Base-by-base conservation (phyloP, 2,329 filamentous ascomycete species). In the Kalaharituber pfeilii region DNA sequence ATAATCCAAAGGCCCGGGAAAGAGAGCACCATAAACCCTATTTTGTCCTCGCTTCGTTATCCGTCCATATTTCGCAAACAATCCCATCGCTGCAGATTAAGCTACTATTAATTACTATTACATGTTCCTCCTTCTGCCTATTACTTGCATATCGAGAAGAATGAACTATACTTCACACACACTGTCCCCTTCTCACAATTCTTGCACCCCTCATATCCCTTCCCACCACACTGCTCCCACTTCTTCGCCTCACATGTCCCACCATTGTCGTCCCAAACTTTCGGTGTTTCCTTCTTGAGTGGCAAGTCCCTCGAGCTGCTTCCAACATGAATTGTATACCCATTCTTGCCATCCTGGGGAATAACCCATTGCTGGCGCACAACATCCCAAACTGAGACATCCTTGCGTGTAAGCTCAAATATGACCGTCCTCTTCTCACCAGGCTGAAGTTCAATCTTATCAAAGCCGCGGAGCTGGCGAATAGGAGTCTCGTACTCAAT, bases 381-480 rank as follows among this genome's bases (percentile, higher is more conserved):
- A 2, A 77, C 73, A 63, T 83, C 77, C 80, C 80, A 84, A 1
- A 78, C 71, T 56, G 78, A 80, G 50, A 82, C 60, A 54, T 82
- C 79, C 52, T 77, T 72, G 25, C 79, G 69, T 2, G 75, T 78
- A 18, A 81, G 61, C 9, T 71, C 66, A 57, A 82, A 71, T 20
- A 67, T 66, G 2, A 83, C 67, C 0, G 67, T 70, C 62, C 75
- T 71, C 49, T 70, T 75, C 65, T 75, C 71, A 0, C 76, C 77
- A 1, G 75, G 70, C 20, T 71, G 69, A 2, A 84, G 65, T 1
- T 67, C 68, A 39, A 81, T 80, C 62, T 82, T 81, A 18, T 73
- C 78, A 57, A 84, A 84, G 6, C 81, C 79, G 1, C 81, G 74
- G 2, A 84, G 72, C 51, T 82, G 78, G 24, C 76, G 70, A n/a